Conservation (phyloP, 1,139 yeast genomes). For the Geotrichum citri-aurantii region DNA sequence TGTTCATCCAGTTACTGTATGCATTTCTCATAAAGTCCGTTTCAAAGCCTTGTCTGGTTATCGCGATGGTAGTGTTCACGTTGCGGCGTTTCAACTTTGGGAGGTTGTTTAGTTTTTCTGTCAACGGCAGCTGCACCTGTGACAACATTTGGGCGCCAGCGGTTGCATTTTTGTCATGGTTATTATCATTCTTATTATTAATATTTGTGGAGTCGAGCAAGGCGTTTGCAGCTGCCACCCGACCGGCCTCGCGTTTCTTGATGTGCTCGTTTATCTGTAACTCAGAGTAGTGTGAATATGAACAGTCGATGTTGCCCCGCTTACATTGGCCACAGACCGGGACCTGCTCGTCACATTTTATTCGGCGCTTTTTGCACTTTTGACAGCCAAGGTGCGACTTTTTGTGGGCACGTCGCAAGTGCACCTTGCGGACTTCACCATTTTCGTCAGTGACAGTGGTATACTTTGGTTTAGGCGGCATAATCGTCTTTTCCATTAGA, state of each 20-base stretch:
- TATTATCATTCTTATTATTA: not conserved
- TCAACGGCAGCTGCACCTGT: not conserved
- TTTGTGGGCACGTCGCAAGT: slow-evolving; percentile 54
- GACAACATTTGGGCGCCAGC: not conserved
- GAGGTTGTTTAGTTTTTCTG: slow-evolving; percentile 1
- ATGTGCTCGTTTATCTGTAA: slow-evolving; percentile 23
- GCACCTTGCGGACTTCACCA: slow-evolving; percentile 17
- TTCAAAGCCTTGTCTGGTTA: slow-evolving; percentile 29
- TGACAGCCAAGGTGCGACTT: slow-evolving; percentile 54
- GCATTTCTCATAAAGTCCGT: slow-evolving; percentile 32
- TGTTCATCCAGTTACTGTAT: slow-evolving; percentile 31
- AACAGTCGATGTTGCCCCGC: slow-evolving; percentile 44
- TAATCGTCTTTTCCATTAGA: not conserved
- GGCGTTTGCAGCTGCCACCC: slow-evolving; percentile 1
- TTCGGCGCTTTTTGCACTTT: slow-evolving; percentile 59
- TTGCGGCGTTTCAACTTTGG: slow-evolving; percentile 14
- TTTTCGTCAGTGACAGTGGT: not conserved
- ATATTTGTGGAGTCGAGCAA: not conserved
- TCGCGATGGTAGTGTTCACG: slow-evolving; percentile 9
- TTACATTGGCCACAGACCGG: slow-evolving; percentile 58
- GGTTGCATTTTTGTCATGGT: not conserved
- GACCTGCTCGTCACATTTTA: slow-evolving; percentile 61
- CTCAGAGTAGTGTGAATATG: slow-evolving; percentile 27
- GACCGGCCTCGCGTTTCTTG: slow-evolving; percentile 8
- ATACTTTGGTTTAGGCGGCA: not conserved